These are phyloP conservation scores for Penicillium mononematosum DNA, from an alignment of 495 filamentous ascomycete genomes.

Conservation along the genomic window DNA sequence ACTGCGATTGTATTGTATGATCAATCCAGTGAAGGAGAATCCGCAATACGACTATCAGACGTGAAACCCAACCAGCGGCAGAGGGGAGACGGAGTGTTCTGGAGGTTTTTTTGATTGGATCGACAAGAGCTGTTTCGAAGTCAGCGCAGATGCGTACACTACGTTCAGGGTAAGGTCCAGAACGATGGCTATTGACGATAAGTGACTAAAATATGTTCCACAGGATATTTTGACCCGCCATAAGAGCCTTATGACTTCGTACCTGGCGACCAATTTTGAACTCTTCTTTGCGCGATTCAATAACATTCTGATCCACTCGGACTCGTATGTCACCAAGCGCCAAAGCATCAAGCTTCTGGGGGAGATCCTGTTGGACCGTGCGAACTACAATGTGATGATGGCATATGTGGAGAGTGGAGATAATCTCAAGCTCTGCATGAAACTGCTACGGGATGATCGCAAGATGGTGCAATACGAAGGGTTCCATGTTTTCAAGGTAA, in stretches of 20 bases:
- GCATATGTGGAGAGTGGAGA: constrained; percentile 92
- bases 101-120: constrained; percentile 98
- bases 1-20: constrained; percentile 90
- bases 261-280: constrained; percentile 82
- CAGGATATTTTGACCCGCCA: constrained; percentile 94
- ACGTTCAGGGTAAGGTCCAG: constrained; percentile 73
- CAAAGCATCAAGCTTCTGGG: constrained; percentile 97
- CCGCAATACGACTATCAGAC: constrained; percentile 54
- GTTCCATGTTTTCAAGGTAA: constrained; percentile 97
- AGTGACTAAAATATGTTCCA: constrained; percentile 2
- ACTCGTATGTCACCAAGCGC: constrained; percentile 95
- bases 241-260: constrained; percentile 82
- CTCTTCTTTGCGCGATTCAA: constrained; percentile 93
- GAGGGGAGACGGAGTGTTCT: constrained; percentile 81
- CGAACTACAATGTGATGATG: constrained; percentile 98
- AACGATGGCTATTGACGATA: no score
- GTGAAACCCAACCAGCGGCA: constrained; percentile 67
- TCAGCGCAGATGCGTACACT: constrained; percentile 94
- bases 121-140: constrained; percentile 89
- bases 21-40: constrained; percentile 65
- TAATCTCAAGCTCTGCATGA: constrained; percentile 98
- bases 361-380: constrained; percentile 88
- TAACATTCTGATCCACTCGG: constrained; percentile 78
- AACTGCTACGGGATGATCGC: constrained; percentile 85
- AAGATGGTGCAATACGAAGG: constrained; percentile 99